Conservation (phyloP, 208 protist species). For the Vickermania spadyakhi region DNA sequence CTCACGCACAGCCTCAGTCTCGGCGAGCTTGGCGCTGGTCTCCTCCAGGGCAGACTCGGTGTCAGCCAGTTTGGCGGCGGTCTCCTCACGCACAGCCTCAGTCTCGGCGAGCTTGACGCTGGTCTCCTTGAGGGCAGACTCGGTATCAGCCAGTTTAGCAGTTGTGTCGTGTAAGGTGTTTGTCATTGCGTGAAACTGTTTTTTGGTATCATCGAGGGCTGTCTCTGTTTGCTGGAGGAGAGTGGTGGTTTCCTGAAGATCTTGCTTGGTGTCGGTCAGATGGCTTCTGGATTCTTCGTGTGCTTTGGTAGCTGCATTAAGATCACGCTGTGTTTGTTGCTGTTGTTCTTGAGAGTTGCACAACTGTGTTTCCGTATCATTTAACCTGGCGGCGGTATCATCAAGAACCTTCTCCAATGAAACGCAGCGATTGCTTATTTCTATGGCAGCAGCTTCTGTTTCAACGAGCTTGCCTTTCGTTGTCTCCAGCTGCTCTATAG, state of each 20-base stretch:
- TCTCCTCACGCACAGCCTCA: slow-evolving; percentile 6
- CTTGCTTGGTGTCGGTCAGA: neutral
- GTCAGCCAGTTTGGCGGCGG: slow-evolving; percentile 7
- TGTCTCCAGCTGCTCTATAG: slow-evolving; percentile 13
- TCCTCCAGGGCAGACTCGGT: slow-evolving; percentile 6
- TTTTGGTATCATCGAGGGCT: slow-evolving; percentile 12
- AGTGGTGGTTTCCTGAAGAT: slow-evolving; percentile 9
- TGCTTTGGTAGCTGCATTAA: slow-evolving; percentile 8
- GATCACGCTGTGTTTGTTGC: slow-evolving; percentile 5
- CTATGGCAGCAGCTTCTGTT: slow-evolving; percentile 7
- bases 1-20: slow-evolving; percentile 13
- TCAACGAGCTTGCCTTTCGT: slow-evolving; percentile 12
- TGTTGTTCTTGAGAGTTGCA: slow-evolving; percentile 3
- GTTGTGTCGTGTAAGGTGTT: slow-evolving; percentile 2
- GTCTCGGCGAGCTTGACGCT: slow-evolving; percentile 1
- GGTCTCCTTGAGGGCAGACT: slow-evolving; percentile 12
- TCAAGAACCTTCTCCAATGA: slow-evolving; percentile 16
- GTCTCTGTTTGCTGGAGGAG: slow-evolving; percentile 19
- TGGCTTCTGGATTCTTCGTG: slow-evolving; percentile 6
- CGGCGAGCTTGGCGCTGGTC: slow-evolving; percentile 11
- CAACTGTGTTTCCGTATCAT: slow-evolving; percentile 2
- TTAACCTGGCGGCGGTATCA: slow-evolving; percentile 1
- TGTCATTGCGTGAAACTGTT: slow-evolving; percentile 13
- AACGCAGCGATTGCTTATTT: slow-evolving; percentile 8
- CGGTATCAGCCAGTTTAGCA: slow-evolving; percentile 16